phyloP scores from a whole-genome alignment of 2,329 filamentous ascomycete genomes.

The Pseudogymnoascus sp. region DNA sequence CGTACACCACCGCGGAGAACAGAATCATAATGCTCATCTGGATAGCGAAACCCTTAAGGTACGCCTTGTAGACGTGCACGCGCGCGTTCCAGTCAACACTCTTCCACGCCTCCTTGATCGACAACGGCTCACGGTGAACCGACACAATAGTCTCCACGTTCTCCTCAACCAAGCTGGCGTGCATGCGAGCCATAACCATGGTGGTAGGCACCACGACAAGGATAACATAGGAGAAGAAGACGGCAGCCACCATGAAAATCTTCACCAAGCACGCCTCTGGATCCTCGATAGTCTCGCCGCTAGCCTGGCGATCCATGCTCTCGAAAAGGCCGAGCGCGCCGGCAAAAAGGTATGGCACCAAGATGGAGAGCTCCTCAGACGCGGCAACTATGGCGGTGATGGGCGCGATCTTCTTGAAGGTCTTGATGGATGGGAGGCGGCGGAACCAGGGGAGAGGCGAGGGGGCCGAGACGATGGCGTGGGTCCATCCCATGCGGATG shows the following conservation, averaged over 20 bases:
- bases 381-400: slow-evolving; percentile 59
- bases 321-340: slow-evolving; percentile 31
- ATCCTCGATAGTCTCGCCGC: slow-evolving; percentile 29
- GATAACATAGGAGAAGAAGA: slow-evolving; percentile 43
- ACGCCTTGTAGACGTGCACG: slow-evolving; percentile 64
- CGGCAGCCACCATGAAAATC: slow-evolving; percentile 36
- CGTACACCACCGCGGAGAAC: slow-evolving; percentile 41
- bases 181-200: slow-evolving; percentile 72
- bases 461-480: slow-evolving; percentile 70
- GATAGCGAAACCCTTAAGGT: slow-evolving; percentile 61
- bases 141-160: slow-evolving; percentile 77
- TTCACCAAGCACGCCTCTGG: slow-evolving; percentile 37
- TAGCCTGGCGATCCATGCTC: slow-evolving; percentile 15
- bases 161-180: slow-evolving; percentile 77
- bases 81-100: slow-evolving; percentile 68
- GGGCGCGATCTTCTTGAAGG: slow-evolving; percentile 60
- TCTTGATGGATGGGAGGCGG: slow-evolving; percentile 59
- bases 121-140: slow-evolving; percentile 75
- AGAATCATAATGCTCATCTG: slow-evolving; percentile 40
- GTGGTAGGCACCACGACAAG: slow-evolving; percentile 66
- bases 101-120: slow-evolving; percentile 69
- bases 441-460: slow-evolving; percentile 56
- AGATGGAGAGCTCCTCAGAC: slow-evolving; percentile 42
- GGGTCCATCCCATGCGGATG: slow-evolving; percentile 71
- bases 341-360: slow-evolving; percentile 41